Base-by-base conservation (phyloP, 176 grass and related monocot genomes). In the Eragrostis curvula region DNA sequence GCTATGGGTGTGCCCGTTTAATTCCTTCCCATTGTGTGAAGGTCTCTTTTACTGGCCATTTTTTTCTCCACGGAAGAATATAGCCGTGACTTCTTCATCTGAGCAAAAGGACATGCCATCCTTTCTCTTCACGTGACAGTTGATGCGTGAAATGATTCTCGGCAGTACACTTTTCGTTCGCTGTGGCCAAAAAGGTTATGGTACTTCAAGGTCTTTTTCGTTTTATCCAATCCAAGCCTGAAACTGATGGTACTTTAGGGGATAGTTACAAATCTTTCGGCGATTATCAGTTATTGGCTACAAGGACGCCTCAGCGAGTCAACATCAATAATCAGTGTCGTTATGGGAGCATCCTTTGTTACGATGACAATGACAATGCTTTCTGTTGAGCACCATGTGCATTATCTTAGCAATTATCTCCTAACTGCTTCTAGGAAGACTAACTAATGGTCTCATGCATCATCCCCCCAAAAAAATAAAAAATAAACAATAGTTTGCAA, bases 311-410 rank as follows among this genome's bases (percentile, higher is more conserved):
- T 60, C 11, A 16, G 30, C 42, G 12, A 52, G 82, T 75, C 76
- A 75, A 51, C 70, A 62, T 47, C 70, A 36, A 68, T 52, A 62
- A 74, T 70, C 46, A 80, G 63, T 75, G 70, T 39, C 15, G 11
- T 39, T 21, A 20, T 66, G 56, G 30, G 51, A 79, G 48, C 50
- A 68, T 62, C 3, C 45, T 89, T 64, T 28, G 48, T 47, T 80
- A 63, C 69, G 51, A 60, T 47, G 56, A 64, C 32, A 52, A 45
- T 70, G 67, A 53, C 77, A 84, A 16, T 51, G 24, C 70, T 51
- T 68, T 61, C 51, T 11, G 70, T 84, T 52, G 42, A 53, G 52
- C 43, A 16, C 87, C 75, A 80, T 80, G 87, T 75, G 75, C 81
- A 28, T 27, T n/a, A 74, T 88, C 81, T 67, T 42, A 36, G 41